Evolutionary conservation across 2,329 filamentous ascomycete genomes (phyloP).

Genomic region (Penicillium sclerotiorum): DNA sequence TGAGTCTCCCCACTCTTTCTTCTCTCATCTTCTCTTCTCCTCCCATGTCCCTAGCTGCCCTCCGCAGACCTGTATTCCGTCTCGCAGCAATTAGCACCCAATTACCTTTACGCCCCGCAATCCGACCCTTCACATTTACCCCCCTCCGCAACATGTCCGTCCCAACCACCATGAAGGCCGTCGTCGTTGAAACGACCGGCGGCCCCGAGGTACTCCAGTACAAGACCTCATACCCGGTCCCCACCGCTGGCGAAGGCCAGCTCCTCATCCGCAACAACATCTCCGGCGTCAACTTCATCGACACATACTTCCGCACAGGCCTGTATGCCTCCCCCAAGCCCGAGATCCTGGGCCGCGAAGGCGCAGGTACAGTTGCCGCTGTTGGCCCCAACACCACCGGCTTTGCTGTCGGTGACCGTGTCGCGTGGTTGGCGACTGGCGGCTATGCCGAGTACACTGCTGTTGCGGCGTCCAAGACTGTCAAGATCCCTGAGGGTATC

Average conservation of each 20-base stretch:
- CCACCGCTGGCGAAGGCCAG: conserved; percentile 67
- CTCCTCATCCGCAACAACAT: conserved; percentile 80
- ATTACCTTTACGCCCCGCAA: conserved; percentile 5
- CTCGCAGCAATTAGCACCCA: conserved; percentile 19
- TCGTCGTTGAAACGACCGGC: conserved; percentile 72
- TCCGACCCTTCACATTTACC: conserved; percentile 8
- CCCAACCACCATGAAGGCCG: conserved; percentile 71
- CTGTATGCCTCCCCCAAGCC: conserved; percentile 75
- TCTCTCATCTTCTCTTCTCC: background rate
- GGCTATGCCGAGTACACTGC: conserved; percentile 65
- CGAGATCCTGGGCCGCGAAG: conserved; percentile 78
- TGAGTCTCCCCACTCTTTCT: background rate
- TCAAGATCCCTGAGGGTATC: conserved; percentile 67
- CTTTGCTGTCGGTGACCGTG: conserved; percentile 68
- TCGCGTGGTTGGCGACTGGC: conserved; percentile 65
- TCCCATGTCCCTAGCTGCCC: conserved; percentile 6
- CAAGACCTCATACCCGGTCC: conserved; percentile 71
- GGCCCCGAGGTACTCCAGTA: conserved; percentile 72
- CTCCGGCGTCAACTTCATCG: conserved; percentile 85
- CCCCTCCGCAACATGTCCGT: conserved; percentile 50
- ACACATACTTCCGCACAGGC: conserved; percentile 86
- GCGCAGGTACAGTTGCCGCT: conserved; percentile 69
- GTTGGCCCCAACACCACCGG: conserved; percentile 55
- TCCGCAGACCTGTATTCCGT: conserved; percentile 17
- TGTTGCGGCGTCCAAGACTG: conserved; percentile 55